Base-by-base conservation (phyloP, 768 basidiomycete species). In the button mushroom (Agaricus bisporus) region DNA sequence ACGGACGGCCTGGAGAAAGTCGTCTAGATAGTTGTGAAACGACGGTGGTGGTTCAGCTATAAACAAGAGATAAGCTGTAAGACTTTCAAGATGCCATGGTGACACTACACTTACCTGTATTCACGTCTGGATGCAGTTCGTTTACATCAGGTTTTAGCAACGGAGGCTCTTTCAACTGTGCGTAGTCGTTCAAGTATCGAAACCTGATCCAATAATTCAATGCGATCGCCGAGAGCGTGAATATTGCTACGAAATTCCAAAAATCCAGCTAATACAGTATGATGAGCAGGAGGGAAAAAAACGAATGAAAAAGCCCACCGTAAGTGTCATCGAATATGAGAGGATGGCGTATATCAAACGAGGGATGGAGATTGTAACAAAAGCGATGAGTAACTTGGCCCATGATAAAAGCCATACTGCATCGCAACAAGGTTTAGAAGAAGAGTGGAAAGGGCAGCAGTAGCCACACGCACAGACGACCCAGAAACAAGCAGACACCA, bases 1-100 rank as follows among this genome's bases (percentile, higher is more conserved):
- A 44, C 95, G 82, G 53, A 99, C 91, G 10, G 97, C 97, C 60
- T 95, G 88, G 51, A 98, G 69, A 66, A 99, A 98, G 63, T 99
- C 97, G 66, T 98, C 95, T 25, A 98, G 77, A 61, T 98, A 98
- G 62, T 95, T 95, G 66, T 95, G 94, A 65, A 98, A 94, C 1
- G 88, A 79, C 11, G 88, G 81, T 0, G 82, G 80, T 12, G 83
- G 74, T 49, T 88, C 85, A 62, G 44, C 52, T 48, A 37, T 26
- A 48, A 2, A 44, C 7, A 18, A 29, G 9, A 53, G 32, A 29
- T 15, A 25, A 32, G 41, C 6, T 17, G 20, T 36, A 5, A 17
- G 43, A 48, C 1, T 12, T 9, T 14, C 26, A 41, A 32, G 45
- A 18, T 17, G 17, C n/a, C 18, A 39, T 39, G n/a, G 29, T n/a